These are phyloP conservation scores for Eucalyptus cloeziana DNA, from an alignment of 345 rosid species.

Conservation along the genomic window DNA sequence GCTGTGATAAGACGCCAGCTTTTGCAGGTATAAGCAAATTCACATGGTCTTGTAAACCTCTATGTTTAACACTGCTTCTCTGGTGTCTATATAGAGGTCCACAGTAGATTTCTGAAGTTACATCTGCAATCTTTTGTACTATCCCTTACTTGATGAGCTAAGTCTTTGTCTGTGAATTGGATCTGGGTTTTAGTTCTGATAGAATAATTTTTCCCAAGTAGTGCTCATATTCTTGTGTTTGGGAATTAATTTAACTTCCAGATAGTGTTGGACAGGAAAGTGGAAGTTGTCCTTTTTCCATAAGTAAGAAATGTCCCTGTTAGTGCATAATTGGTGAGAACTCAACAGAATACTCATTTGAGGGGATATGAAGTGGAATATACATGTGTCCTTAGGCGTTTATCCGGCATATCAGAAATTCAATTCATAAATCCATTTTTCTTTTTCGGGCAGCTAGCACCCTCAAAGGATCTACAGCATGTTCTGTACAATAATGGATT, in stretches of 20 bases:
- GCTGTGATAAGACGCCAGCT: conserved; percentile 88
- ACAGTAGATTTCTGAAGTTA: background rate
- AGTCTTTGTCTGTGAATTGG: background rate
- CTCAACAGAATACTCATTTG: background rate
- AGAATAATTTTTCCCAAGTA: background rate
- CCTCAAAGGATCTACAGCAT: background rate
- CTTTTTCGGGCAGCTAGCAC: background rate
- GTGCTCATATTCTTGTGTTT: background rate
- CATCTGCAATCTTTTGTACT: background rate
- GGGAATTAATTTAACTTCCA: background rate
- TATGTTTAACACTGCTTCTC: background rate
- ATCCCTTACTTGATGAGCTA: background rate
- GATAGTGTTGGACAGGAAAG: background rate
- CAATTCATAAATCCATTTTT: background rate
- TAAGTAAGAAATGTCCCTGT: background rate
- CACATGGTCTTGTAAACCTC: background rate
- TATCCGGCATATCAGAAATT: background rate
- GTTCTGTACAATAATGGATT: background rate
- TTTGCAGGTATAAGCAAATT: conserved; percentile 47
- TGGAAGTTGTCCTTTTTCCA: background rate
- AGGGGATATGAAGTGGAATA: background rate
- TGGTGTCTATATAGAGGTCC: background rate
- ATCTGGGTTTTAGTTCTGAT: background rate
- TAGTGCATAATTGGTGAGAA: background rate
- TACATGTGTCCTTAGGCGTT: background rate